Base-by-base conservation (phyloP, 1,284 basidiomycete species). In the Pholiota adiposa region DNA sequence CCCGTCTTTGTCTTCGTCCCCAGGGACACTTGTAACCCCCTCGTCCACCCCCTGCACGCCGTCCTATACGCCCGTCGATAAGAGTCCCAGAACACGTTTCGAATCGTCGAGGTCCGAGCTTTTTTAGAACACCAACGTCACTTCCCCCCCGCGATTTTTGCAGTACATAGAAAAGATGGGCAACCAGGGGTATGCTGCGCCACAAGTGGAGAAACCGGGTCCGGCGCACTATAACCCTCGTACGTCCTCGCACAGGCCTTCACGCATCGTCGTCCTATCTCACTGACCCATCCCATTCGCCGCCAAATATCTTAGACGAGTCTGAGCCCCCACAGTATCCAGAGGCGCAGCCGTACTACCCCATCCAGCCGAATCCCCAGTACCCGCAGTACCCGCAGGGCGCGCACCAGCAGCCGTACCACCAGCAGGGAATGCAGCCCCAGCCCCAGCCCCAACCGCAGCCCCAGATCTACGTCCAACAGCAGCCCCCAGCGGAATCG, bases 381-480 rank as follows among this genome's bases (percentile, higher is more conserved):
- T 23, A 46, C 29, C 29, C 29, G 5, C 29, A 31, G 11, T 55
- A 57, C 14, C 54, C 51, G 25, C 23, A 51, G 19, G 33, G 51
- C 4, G n/a, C 8, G n/a, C 48, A 54, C 19, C 51, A 54, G 16
- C 56, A 49, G 8, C 41, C 48, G 9, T 55, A 57, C n/a, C 58
- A 64, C 9, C 59, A 54, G 6, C 63, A 62, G 43, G 53, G 58
- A 12, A n/a, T n/a, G n/a, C 58, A 60, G 19, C 51, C 48, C 0
- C 62, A 60, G 1, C 54, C 63, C n/a, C 58, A 60, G 19, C 51
- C 48, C 0, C 62, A 60, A 2, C 54, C 63, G 14, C 59, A 65
- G 34, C 66, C 64, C 1, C 64, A 64, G 36, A 43, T 67, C 9
- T 60, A 61, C 27, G 64, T 67, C 12, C 66, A 66, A 40, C 56